Conservation (phyloP, 116 monocot species). For the Zostera marina region DNA sequence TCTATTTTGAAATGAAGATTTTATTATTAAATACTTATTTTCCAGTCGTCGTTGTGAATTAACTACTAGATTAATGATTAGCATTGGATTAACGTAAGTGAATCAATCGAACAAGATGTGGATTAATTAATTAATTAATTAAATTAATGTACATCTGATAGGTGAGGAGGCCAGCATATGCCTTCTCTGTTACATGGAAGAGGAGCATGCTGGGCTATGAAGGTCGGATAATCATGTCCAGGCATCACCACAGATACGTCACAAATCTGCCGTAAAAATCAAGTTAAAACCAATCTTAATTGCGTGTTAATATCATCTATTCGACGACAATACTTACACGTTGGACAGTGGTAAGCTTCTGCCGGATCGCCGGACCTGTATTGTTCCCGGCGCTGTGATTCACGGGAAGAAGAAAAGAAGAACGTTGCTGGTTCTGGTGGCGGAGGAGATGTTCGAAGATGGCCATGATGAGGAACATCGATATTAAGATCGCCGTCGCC, state of each 20-base stretch:
- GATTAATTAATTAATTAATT: too few relatives aligned
- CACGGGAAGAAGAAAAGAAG: conserved; percentile 1
- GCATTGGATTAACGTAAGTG: too few relatives aligned
- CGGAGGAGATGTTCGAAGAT: conserved; percentile 45
- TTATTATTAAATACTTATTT: too few relatives aligned
- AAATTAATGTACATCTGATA: too few relatives aligned
- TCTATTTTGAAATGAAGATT: too few relatives aligned
- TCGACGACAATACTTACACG: too few relatives aligned
- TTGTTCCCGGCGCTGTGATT: background rate
- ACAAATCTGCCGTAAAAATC: conserved; percentile 7
- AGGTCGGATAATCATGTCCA: conserved; percentile 36
- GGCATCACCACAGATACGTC: conserved; percentile 43
- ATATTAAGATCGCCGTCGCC: conserved; percentile 50
- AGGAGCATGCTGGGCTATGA: conserved; percentile 43
- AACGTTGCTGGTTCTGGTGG: conserved; percentile 10
- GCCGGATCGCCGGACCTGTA: too few relatives aligned
- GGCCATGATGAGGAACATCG: conserved; percentile 67
- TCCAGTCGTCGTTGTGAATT: too few relatives aligned
- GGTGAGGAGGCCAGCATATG: conserved; percentile 38
- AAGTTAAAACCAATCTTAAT: background rate
- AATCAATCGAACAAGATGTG: too few relatives aligned
- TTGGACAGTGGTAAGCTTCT: conserved; percentile 3
- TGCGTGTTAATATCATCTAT: too few relatives aligned
- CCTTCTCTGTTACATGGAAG: conserved; percentile 42
- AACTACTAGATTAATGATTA: too few relatives aligned